Evolutionary conservation across 2,329 filamentous ascomycete species (phyloP), one percentile per base, ranked within the genome.

Genomic region (Pseudogymnoascus sp.): DNA sequence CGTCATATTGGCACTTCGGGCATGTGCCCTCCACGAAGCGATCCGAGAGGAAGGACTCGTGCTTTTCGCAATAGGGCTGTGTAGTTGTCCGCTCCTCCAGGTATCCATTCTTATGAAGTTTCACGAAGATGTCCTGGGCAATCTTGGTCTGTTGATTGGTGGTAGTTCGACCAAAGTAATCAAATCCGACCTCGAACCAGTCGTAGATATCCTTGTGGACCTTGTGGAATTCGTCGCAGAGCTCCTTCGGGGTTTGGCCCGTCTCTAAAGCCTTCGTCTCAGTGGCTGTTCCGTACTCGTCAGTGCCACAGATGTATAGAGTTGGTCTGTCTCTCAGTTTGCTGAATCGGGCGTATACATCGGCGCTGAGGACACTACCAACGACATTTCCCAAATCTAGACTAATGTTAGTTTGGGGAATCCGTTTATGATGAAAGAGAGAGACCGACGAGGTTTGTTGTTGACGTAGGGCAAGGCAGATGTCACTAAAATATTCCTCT

Each of bases 191-290:
- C 73, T 92, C 86, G 79, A 99, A 99, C 91, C 93, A 97, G 75
- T 96, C 85, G 77, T 97, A 97, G 68, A 97, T 89, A 59, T 89
- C 90, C 71, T 91, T 87, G 78, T 97, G 93, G 64, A 96, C 86
- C 71, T 86, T 86, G 78, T 96, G 90, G 80, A 96, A 97, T 79
- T 97, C 96, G 77, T 90, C 86, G 79, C 93, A 97, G 11, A 97
- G 85, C 73, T 93, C 84, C 71, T 89, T 83, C 21, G 93, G 92
- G 11, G 88, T 91, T 67, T 92, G 81, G 12, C 89, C 88, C 74
- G 95, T 91, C 75, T 96, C 91, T 42, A 97, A 85, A 4, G 93
- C 93, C 79, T 96, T 96, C 25, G 93, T 96, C 78, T 97, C 93
- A 34, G 93, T 96, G 21, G 93, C 93, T 11, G 93, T 97, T 64